phyloP scores from a whole-genome alignment of 179 eudicot genomes.

The Beta corolliflora region DNA sequence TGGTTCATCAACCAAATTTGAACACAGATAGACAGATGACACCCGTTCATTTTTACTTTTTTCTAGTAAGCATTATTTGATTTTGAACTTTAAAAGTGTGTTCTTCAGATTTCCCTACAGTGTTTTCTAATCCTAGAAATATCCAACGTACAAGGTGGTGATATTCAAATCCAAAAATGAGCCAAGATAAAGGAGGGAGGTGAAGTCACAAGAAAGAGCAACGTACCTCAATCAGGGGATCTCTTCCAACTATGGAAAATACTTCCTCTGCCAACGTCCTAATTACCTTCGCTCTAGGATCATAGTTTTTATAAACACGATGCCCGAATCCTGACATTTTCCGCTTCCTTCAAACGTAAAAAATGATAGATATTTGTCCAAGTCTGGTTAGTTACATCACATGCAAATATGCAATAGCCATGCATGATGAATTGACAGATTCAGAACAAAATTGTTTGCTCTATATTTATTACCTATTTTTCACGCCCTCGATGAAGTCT shows the following conservation, averaged over 20 bases:
- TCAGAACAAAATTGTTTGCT: not conserved
- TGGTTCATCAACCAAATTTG: not conserved
- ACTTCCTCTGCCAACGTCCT: constrained; percentile 95
- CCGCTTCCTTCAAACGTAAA: constrained; percentile 62
- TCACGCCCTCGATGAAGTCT: constrained; percentile 95
- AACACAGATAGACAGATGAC: not conserved
- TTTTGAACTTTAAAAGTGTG: not conserved
- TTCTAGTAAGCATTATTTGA: not conserved
- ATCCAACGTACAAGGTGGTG: not conserved
- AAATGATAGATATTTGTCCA: constrained; percentile 9
- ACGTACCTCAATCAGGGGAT: constrained; percentile 94
- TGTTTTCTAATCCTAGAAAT: not conserved
- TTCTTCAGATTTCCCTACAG: not conserved
- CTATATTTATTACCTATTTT: constrained; percentile 61
- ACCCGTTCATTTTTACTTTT: not conserved
- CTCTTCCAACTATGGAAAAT: constrained; percentile 96
- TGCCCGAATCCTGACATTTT: constrained; percentile 99
- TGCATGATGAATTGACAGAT: not conserved
- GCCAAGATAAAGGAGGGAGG: not conserved
- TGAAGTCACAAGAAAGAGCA: not conserved
- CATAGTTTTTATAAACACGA: constrained; percentile 96
- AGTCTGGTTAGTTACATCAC: not conserved
- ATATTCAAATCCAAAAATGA: not conserved
- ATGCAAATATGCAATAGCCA: not conserved
- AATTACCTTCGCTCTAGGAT: constrained; percentile 95